Conservation (phyloP, 2,329 filamentous ascomycete genomes). For the Neurospora crassa region DNA sequence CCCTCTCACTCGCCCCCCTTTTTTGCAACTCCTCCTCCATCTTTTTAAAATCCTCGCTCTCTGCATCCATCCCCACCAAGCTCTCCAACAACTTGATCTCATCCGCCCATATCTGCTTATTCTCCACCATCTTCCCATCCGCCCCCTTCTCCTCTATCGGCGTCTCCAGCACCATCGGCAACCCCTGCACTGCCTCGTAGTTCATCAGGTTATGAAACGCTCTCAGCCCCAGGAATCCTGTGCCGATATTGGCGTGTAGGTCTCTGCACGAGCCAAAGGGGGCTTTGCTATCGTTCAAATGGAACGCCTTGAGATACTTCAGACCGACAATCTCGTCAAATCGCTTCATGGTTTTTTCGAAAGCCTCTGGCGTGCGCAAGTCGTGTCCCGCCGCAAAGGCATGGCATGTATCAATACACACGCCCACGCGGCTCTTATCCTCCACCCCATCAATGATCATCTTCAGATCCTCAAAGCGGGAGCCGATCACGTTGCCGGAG, state of each 20-base stretch:
- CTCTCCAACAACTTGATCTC: conserved; percentile 94
- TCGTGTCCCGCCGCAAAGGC: conserved; percentile 93
- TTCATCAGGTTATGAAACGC: conserved; percentile 92
- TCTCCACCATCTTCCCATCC: conserved; percentile 60
- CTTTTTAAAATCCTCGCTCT: conserved; percentile 60
- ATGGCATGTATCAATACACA: conserved; percentile 96
- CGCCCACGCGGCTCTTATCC: conserved; percentile 75
- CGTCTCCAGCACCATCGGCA: conserved; percentile 95
- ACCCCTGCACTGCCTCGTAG: conserved; percentile 58
- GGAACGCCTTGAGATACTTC: conserved; percentile 73
- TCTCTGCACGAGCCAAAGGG: conserved; percentile 75
- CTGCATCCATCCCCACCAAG: conserved; percentile 73
- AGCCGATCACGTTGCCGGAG: conserved; percentile 77
- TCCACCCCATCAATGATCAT: conserved; percentile 74
- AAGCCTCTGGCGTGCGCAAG: conserved; percentile 64
- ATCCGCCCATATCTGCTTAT: conserved; percentile 76
- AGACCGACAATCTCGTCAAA: conserved; percentile 74
- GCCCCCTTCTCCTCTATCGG: conserved; percentile 66
- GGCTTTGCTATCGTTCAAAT: conserved; percentile 93
- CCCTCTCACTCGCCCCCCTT: conserved; percentile 60
- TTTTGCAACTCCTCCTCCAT: conserved; percentile 57
- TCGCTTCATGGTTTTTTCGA: conserved; percentile 60
- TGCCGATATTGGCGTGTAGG: conserved; percentile 92
- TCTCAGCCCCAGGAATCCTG: conserved; percentile 80
- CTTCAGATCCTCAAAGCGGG: conserved; percentile 73